Base-by-base conservation (phyloP, 2,329 filamentous ascomycete species). In the Neofusicoccum kwambonambiense region DNA sequence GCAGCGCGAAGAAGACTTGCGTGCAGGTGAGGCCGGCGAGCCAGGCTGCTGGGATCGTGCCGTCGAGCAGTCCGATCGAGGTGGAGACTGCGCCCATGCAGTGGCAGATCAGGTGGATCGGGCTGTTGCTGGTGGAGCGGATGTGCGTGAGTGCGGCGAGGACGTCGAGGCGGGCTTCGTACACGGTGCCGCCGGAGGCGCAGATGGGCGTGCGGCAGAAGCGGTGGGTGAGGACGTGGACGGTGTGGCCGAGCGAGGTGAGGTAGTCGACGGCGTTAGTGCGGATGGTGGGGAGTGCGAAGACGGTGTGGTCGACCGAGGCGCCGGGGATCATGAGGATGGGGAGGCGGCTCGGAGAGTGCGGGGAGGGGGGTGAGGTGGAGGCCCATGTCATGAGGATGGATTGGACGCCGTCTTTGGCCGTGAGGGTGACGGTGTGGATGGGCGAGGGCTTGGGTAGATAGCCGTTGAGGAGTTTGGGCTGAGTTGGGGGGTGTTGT, bases 251-350 rank as follows among this genome's bases (percentile, higher is more conserved):
- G 0, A 82, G 83, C 1, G 82, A 77, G 2, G 81, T 84, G 72
- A 89, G 85, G 75, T 88, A 88, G 70, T 89, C 86, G 67, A 89
- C 81, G 0, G 86, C 81, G 71, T 89, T 89, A 67, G 82, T 83
- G n/a, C 81, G 80, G 63, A 89, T 87, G 2, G 87, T 89, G 1
- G 87, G 86, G 34, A 88, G 78, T 0, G 87, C 82, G 67, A 81
- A 89, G 62, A 89, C 87, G 67, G 86, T 83, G 68, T 89, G 84
- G 71, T 89, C 85, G 0, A 89, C 87, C 1, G 84, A 80, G 0
- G 86, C 86, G 19, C 87, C 87, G 0, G 87, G 86, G 50, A 89
- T 80, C 79, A 89, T 82, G 66, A 89, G 82, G 5, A 89, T 75
- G 66, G 70, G 80, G 8, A 78, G 73, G 17, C 77, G 52, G 15